Percentiles rank a stretch among this genome's conserved stretches.
phyloP scores from a whole-genome alignment of 495 filamentous ascomycete species.

The Lichenothelia convexa region DNA sequence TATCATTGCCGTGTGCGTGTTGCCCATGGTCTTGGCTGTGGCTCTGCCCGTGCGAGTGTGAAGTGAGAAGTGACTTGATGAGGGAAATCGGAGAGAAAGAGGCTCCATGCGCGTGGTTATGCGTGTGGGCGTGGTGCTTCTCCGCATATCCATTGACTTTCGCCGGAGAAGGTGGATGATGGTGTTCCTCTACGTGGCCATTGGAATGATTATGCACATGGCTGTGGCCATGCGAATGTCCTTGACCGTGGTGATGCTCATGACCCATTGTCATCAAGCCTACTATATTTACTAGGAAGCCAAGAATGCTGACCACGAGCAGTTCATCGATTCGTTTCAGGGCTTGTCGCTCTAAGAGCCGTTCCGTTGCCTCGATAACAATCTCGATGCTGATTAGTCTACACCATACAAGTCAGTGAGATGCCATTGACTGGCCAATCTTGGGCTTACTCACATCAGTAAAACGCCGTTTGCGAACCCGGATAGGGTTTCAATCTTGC shows the following conservation, averaged over 20 bases:
- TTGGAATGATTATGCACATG: slow-evolving; percentile 39
- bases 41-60: not conserved
- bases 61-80: no score
- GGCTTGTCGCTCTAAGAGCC: slow-evolving; percentile 60
- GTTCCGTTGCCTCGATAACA: slow-evolving; percentile 81
- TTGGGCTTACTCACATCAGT: slow-evolving; percentile 47
- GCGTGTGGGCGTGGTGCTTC: slow-evolving; percentile 19
- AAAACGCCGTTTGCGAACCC: slow-evolving; percentile 97
- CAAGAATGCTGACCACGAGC: slow-evolving; percentile 67
- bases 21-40: slow-evolving; percentile 12
- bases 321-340: slow-evolving; percentile 75
- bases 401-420: slow-evolving; percentile 15
- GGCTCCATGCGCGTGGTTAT: slow-evolving; percentile 9
- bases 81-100: not conserved
- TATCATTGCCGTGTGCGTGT: slow-evolving; percentile 62
- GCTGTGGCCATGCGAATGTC: slow-evolving; percentile 37
- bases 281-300: slow-evolving; percentile 75
- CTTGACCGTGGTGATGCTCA: slow-evolving; percentile 37
- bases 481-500: slow-evolving; percentile 89
- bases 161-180: slow-evolving; percentile 23
- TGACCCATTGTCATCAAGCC: slow-evolving; percentile 78
- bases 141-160: no score
- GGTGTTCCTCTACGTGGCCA: slow-evolving; percentile 9
- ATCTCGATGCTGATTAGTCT: slow-evolving; percentile 94
- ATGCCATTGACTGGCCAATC: not conserved